phyloP scores from a whole-genome alignment of 805 yeast genomes.

The Spathaspora girioi region DNA sequence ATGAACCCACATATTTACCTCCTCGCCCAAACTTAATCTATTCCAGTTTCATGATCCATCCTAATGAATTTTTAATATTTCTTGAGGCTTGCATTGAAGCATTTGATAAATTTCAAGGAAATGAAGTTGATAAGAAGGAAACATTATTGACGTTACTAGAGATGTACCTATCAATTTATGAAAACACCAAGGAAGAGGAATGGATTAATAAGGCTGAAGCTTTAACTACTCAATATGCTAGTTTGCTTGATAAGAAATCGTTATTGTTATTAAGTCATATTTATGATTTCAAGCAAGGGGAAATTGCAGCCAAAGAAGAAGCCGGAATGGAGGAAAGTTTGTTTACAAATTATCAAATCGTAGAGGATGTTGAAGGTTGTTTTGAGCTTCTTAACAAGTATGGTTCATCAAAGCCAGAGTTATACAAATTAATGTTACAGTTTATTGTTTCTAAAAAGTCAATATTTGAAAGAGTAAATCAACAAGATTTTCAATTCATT shows the following conservation, averaged over 20 bases:
- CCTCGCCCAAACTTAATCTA: slow-evolving; percentile 88
- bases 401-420: slow-evolving; percentile 60
- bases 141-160: slow-evolving; percentile 78
- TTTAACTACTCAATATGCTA: slow-evolving; percentile 46
- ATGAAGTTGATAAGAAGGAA: slow-evolving; percentile 63
- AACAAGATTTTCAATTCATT: slow-evolving; percentile 41
- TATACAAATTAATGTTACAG: slow-evolving; percentile 62
- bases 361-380: slow-evolving; percentile 56
- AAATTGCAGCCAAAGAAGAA: slow-evolving; percentile 35
- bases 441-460: slow-evolving; percentile 56
- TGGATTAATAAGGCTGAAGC: slow-evolving; percentile 69
- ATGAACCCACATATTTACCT: slow-evolving; percentile 75
- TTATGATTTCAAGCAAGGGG: slow-evolving; percentile 51
- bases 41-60: slow-evolving; percentile 80
- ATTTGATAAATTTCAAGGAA: slow-evolving; percentile 73
- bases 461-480: slow-evolving; percentile 45
- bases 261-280: slow-evolving; percentile 56
- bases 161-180: slow-evolving; percentile 64
- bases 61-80: slow-evolving; percentile 85
- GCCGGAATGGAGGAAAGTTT: slow-evolving; percentile 54
- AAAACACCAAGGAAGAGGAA: slow-evolving; percentile 28
- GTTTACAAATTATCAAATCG: slow-evolving; percentile 61
- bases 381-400: slow-evolving; percentile 53
- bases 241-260: slow-evolving; percentile 51
- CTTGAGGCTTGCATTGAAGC: slow-evolving; percentile 86